phyloP scores from a whole-genome alignment of 2,329 filamentous ascomycete species.

The Microcyclosporella mali region DNA sequence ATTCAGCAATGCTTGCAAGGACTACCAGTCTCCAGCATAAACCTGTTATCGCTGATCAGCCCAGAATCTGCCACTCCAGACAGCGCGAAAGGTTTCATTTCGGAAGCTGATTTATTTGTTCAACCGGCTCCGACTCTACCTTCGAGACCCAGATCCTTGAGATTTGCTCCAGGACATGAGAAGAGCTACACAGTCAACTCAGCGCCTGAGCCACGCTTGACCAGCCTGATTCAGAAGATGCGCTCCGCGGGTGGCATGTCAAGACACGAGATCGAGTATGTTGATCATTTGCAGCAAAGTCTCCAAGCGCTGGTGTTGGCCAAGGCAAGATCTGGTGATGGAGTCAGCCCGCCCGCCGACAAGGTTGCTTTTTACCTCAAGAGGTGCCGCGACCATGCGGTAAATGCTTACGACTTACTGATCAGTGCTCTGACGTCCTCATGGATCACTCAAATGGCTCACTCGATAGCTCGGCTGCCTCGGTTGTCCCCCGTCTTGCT shows the following conservation, averaged over 20 bases:
- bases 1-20: constrained; percentile 6
- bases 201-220: background rate
- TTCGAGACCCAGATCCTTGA: background rate
- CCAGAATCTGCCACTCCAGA: background rate
- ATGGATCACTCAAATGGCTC: background rate
- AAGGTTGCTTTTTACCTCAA: too few species aligned
- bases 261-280: background rate
- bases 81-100: constrained; percentile 1
- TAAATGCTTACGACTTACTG: background rate
- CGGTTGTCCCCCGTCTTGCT: constrained; percentile 38
- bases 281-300: constrained; percentile 2
- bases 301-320: background rate
- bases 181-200: background rate
- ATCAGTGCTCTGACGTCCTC: background rate
- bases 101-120: constrained; percentile 8
- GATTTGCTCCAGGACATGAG: background rate
- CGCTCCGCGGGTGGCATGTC: background rate
- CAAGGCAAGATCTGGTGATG: too few species aligned
- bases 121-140: background rate
- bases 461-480: constrained; percentile 42
- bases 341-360: too few species aligned
- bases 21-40: background rate
- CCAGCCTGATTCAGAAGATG: background rate
- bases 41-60: background rate
- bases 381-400: background rate